Evolutionary conservation across 2,329 filamentous ascomycete species (phyloP), one percentile per base, ranked within the genome.

Genomic region (Alternaria arbusti): DNA sequence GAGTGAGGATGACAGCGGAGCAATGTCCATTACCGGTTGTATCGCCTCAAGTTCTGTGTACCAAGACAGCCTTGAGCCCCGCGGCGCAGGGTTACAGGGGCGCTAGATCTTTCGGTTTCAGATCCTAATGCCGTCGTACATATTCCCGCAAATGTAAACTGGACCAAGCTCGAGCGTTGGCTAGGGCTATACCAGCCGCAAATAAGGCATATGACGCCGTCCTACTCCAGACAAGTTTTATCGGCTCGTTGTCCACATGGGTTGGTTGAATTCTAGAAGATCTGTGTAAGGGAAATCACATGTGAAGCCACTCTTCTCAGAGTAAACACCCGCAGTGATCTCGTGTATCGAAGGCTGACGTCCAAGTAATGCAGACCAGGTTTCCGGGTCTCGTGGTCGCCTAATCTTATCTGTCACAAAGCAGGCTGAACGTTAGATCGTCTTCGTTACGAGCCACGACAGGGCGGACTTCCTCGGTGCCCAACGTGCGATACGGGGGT

Each of bases 291-390:
- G 9, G 13, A 25, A 32, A 23, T 25, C 9, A 22, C 32, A 46
- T 45, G 26, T 61, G 58, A 30, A 32, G 23, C 43, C 9, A 13
- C 23, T 32, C n/a, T n/a, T 20, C 13, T 45, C 32, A 44, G 58
- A 25, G 58, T 30, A 15, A 28, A 45, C 52, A 12, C 44, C 32
- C 25, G 17, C 17, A 15, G 30, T 32, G 25, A 13, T 22, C 30
- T 61, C 58, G 58, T 52, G 30, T 56, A 56, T 56, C 44, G 51
- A 49, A 45, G 49, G 28, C 28, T 32, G 49, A 11, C 8, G 12
- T 32, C 5, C 8, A 17, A 32, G 7, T 15, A 22, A 15, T 36
- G 28, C 13, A 23, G 49, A 36, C 49, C 49, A 51, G 49, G 30
- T 52, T 2, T 52, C 20, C 30, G 49, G 30, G 49, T 52, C 30